phyloP scores from a whole-genome alignment of 768 basidiomycete genomes.

The Suillus tomentosus region DNA sequence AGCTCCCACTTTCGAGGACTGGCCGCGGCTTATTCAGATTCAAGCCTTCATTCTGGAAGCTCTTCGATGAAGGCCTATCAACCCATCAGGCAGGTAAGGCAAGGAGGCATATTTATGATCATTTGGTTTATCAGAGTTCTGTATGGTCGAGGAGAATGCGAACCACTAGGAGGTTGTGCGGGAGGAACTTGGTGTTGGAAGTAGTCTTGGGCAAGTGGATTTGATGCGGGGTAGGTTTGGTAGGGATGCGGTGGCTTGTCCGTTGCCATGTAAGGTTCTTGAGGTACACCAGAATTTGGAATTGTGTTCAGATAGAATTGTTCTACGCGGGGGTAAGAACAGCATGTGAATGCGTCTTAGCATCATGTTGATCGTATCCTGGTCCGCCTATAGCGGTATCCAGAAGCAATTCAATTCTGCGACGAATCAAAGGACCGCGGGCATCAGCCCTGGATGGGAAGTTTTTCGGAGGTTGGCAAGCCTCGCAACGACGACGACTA shows the following conservation, averaged over 20 bases:
- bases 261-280: not conserved
- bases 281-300: not conserved
- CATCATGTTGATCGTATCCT: constrained; percentile 2
- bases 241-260: not conserved
- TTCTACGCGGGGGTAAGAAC: not conserved
- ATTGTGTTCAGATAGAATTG: constrained; percentile 6
- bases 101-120: not conserved
- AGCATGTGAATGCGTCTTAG: not conserved
- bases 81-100: constrained; percentile 31
- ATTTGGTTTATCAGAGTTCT: no score
- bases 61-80: constrained; percentile 41
- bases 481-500: no score
- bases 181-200: not conserved
- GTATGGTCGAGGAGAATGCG: constrained; percentile 5
- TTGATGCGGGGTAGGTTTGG: not conserved
- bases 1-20: constrained; percentile 43
- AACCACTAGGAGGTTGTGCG: constrained; percentile 4
- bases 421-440: no score
- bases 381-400: not conserved
- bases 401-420: constrained; percentile 11
- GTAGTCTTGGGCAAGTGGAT: not conserved
- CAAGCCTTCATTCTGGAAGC: constrained; percentile 42
- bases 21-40: constrained; percentile 33
- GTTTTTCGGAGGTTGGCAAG: no score
- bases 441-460: no score